Evolutionary conservation across 2,329 filamentous ascomycete genomes (phyloP).

Genomic region (Penicillium sp.): DNA sequence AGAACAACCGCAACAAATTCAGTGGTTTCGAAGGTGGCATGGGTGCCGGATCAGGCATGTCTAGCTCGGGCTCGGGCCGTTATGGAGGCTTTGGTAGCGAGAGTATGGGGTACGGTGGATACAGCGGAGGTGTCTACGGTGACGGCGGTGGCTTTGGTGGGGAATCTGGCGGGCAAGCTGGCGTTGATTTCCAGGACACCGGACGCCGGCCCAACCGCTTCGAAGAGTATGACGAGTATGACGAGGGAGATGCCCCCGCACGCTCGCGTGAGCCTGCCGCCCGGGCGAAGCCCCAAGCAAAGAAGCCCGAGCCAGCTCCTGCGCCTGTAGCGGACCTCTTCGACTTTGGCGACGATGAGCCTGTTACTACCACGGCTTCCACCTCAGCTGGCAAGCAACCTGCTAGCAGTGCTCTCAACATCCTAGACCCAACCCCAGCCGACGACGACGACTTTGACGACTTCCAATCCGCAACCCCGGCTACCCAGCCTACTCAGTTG

Average conservation of each 20-base stretch:
- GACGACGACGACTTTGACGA: conserved; percentile 95
- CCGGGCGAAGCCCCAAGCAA: conserved; percentile 47
- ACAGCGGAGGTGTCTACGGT: conserved; percentile 70
- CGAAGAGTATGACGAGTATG: conserved; percentile 95
- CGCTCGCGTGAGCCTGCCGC: conserved; percentile 50
- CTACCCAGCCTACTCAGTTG: conserved; percentile 34
- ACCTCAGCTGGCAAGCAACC: conserved; percentile 46
- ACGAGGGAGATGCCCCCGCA: conserved; percentile 66
- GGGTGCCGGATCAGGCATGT: conserved; percentile 56
- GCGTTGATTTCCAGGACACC: conserved; percentile 63
- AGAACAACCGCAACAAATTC: conserved; percentile 89
- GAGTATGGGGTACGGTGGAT: conserved; percentile 60
- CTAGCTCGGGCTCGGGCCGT: conserved; percentile 57
- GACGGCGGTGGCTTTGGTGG: conserved; percentile 26
- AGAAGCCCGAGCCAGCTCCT: conserved; percentile 66
- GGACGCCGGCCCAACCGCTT: conserved; percentile 69
- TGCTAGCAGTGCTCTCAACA: conserved; percentile 48
- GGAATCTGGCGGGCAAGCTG: conserved; percentile 14
- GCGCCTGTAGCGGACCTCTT: conserved; percentile 90
- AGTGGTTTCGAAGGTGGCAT: conserved; percentile 85
- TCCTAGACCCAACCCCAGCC: conserved; percentile 47
- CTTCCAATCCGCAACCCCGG: conserved; percentile 79
- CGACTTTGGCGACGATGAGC: conserved; percentile 76
- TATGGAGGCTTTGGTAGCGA: conserved; percentile 94
- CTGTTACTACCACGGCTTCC: conserved; percentile 46